Conservation (phyloP, 2,329 filamentous ascomycete species). For the Aciculosporium take region DNA sequence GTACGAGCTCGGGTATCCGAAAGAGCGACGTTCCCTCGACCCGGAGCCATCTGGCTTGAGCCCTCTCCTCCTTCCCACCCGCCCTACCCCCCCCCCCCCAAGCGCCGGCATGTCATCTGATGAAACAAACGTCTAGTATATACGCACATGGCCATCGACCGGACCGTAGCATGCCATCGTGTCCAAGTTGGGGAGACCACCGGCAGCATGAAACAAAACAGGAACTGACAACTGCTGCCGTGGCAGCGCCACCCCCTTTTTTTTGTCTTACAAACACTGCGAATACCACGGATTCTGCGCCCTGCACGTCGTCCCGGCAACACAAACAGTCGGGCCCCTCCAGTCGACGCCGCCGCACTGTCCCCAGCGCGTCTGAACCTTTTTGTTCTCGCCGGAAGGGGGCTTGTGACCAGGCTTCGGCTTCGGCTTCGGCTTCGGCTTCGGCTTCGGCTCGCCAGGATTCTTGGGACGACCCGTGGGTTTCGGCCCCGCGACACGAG, state of each 20-base stretch:
- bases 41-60: too few species aligned
- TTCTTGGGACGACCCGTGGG: not conserved
- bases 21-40: too few species aligned
- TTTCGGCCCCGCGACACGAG: too few species aligned
- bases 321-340: slow-evolving; percentile 1
- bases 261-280: not conserved
- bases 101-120: too few species aligned
- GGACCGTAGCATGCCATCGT: too few species aligned
- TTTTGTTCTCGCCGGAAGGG: not conserved
- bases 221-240: not conserved
- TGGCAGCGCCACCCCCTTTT: not conserved
- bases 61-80: too few species aligned
- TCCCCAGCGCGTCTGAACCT: not conserved
- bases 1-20: too few species aligned
- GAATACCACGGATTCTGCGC: slow-evolving; percentile 1
- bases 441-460: not conserved
- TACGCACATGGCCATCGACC: too few species aligned
- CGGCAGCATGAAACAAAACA: too few species aligned
- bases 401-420: not conserved
- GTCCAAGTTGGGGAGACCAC: too few species aligned
- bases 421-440: not conserved
- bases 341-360: not conserved
- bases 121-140: too few species aligned
- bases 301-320: not conserved
- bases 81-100: too few species aligned